Evolutionary conservation across 148 eudicot species (phyloP).

Genomic region (Talinum fruticosum): DNA sequence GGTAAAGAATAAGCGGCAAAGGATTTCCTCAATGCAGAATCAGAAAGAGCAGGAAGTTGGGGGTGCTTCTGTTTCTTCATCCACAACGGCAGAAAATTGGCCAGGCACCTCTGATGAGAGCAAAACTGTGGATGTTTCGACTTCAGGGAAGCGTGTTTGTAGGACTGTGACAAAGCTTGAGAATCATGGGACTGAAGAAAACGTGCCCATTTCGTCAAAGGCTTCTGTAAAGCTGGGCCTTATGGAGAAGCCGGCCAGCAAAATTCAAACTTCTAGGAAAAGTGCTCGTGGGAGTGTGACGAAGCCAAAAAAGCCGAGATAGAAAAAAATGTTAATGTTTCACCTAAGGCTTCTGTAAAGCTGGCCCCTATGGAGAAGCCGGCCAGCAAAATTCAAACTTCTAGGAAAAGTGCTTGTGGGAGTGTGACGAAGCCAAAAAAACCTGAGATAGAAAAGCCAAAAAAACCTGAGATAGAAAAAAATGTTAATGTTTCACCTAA

Average conservation of each 20-base stretch:
- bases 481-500: not conserved
- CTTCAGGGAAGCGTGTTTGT: not conserved
- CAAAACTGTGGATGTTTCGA: not conserved
- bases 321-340: not conserved
- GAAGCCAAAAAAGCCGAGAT: not conserved
- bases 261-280: not conserved
- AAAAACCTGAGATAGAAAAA: not conserved
- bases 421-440: no score
- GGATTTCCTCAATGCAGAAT: not conserved
- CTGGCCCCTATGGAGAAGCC: not conserved
- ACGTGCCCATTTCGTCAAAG: not conserved
- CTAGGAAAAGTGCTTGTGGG: not conserved
- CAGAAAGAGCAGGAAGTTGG: constrained; percentile 2
- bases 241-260: not conserved
- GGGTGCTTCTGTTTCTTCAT: constrained; percentile 1
- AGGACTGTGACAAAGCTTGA: not conserved
- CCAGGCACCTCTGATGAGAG: not conserved
- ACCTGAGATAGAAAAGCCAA: not conserved
- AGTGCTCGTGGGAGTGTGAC: not conserved
- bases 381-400: not conserved
- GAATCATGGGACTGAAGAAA: not conserved
- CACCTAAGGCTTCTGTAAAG: not conserved
- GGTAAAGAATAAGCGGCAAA: constrained; percentile 12
- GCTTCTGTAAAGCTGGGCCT: not conserved
- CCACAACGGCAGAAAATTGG: not conserved